Base-by-base conservation (phyloP, 2,329 filamentous ascomycete genomes). In the Dichotomopilus funicola region DNA sequence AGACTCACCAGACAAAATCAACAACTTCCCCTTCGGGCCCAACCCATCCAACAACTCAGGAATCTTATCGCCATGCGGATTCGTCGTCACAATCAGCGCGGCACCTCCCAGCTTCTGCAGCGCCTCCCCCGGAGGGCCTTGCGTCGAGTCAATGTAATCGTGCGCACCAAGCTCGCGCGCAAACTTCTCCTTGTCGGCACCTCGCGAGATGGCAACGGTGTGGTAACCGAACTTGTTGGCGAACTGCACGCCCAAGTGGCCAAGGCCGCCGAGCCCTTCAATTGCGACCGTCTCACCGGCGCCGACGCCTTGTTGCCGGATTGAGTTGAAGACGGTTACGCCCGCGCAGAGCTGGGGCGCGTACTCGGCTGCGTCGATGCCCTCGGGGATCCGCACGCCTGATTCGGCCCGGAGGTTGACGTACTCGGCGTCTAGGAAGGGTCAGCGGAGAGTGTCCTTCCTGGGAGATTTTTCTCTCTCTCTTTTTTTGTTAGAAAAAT, bases 211-310 rank as follows among this genome's bases (percentile, higher is more conserved):
- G 33, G 83, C 83, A 5, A 83, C 75, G 9, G 86, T 79, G 33
- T 78, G 74, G 67, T 78, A 86, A 3, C 84, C 84, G 76, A 86
- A 82, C 68, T 81, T 81, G 12, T 73, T 71, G 0, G 82, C 83
- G 62, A 82, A 86, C 61, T 86, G 83, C 50, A 87, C 79, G 1
- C 82, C 84, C 19, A 87, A 67, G 66, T 87, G 84, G 2, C 84
- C 85, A 1, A 87, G 72, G 12, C 85, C 85, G 49, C 87, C 79
- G 8, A 88, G 73, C 33, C 83, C 85, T 41, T 87, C 76, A 41
- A 76, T 59, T 3, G 71, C 73, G 12, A 75, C 71, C 0, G 67
- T 62, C 19, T 68, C 67, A 2, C 73, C 73, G 1, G 64, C 62
- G 2, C 54, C 40, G 35, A 75, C 62, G 37, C 67, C 60, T 45